Evolutionary conservation across 2,329 filamentous ascomycete species (phyloP).

Genomic region (Ramichloridium luteum): DNA sequence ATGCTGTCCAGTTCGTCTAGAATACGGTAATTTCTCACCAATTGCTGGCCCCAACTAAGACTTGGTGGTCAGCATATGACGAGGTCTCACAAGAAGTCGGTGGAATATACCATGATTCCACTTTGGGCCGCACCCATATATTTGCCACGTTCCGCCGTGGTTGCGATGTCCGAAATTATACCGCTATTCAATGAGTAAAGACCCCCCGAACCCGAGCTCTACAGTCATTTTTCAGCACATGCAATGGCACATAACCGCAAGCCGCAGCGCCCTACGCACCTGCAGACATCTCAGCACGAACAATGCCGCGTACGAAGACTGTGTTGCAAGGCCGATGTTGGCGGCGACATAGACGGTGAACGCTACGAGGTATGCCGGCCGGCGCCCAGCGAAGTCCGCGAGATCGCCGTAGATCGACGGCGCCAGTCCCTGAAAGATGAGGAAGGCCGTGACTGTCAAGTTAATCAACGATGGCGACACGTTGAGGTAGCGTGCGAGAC

Average conservation of each 20-base stretch:
- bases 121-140: conserved; percentile 28
- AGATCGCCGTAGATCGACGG: conserved; percentile 32
- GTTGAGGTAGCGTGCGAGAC: conserved; percentile 28
- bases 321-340: conserved; percentile 30
- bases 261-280: conserved; percentile 30
- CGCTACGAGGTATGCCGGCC: conserved; percentile 27
- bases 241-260: not conserved
- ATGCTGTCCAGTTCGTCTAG: not conserved
- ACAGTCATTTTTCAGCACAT: not conserved
- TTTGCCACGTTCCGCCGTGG: conserved; percentile 23
- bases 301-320: conserved; percentile 28
- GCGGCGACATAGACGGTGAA: conserved; percentile 31
- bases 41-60: conserved; percentile 13
- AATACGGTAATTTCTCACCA: conserved; percentile 5
- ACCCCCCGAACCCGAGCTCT: not conserved
- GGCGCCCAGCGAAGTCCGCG: conserved; percentile 31
- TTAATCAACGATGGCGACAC: conserved; percentile 28
- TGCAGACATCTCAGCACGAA: conserved; percentile 32
- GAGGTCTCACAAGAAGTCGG: too few species aligned
- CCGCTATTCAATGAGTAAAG: conserved; percentile 28
- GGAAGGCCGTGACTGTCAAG: conserved; percentile 35
- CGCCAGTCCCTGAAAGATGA: conserved; percentile 34
- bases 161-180: conserved; percentile 27
- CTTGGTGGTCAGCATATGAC: conserved; percentile 1
- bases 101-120: conserved; percentile 14